Percentiles rank a stretch among this genome's conserved stretches.
Evolutionary conservation across 2,329 filamentous ascomycete species (phyloP).

Genomic region (Ceratocystiopsis minuta): DNA sequence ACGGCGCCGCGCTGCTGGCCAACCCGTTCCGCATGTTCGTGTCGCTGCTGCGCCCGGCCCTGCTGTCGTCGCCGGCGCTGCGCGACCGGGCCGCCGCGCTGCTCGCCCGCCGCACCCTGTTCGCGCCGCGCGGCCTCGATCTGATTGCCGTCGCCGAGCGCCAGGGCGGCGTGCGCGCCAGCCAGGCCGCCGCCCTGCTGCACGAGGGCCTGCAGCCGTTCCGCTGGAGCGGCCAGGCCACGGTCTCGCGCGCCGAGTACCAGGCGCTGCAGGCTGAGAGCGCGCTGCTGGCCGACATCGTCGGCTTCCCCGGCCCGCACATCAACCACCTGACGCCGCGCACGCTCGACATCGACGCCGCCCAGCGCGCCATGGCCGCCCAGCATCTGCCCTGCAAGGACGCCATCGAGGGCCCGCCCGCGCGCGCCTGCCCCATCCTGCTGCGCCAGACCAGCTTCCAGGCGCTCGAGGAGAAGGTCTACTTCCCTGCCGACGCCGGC

Average conservation of each 20-base stretch:
- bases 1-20: slow-evolving; percentile 15
- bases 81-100: too few species aligned
- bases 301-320: slow-evolving; percentile 23
- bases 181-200: slow-evolving; percentile 21
- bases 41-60: slow-evolving; percentile 21
- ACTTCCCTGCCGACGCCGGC: slow-evolving; percentile 15
- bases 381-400: slow-evolving; percentile 26
- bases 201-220: slow-evolving; percentile 26
- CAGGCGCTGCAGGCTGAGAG: slow-evolving; percentile 22
- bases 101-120: too few species aligned
- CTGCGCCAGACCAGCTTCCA: slow-evolving; percentile 35
- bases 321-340: slow-evolving; percentile 36
- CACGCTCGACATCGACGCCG: slow-evolving; percentile 28
- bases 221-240: slow-evolving; percentile 25
- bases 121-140: too few species aligned
- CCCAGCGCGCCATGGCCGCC: slow-evolving; percentile 23
- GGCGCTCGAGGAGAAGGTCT: slow-evolving; percentile 28
- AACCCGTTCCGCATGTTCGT: slow-evolving; percentile 27
- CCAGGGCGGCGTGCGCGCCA: too few species aligned
- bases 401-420: slow-evolving; percentile 32
- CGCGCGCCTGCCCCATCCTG: slow-evolving; percentile 24
- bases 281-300: slow-evolving; percentile 30
- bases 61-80: slow-evolving; percentile 13
- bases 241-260: slow-evolving; percentile 24
- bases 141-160: too few species aligned